Evolutionary conservation across 108 stramenopile genomes (phyloP), one percentile per base, ranked within the genome.

Genomic region (Pseudonitzschia pungens): DNA sequence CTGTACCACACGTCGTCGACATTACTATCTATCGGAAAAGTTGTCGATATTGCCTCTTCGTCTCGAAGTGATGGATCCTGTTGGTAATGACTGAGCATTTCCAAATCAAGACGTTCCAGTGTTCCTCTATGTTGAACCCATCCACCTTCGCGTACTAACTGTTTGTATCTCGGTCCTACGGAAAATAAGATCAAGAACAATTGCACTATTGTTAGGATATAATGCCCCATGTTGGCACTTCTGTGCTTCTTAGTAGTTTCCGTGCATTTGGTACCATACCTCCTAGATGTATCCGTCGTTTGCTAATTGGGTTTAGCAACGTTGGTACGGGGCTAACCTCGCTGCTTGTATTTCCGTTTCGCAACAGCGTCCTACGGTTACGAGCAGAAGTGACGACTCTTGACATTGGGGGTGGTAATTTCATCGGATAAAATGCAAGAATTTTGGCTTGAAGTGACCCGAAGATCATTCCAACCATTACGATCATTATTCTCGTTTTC

Each of bases 211-310:
- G 45, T 18, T 36, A 36, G 36, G 36, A 36, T 36, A 36, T 36
- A 5, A 6, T 2, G 36, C 2, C 36, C 36, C 4, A 36, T 36
- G 6, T 2, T 6, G 36, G 36, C 6, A 6, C 36, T 6, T 6
- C 36, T 36, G 4, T 36, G 36, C 36, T 55, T 55, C 10, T 55
- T 26, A 1, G 9, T 7, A 8, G 54, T 55, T 26, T 55, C 36
- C 6, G 6, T 55, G 21, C 1, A 11, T 55, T 21, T 4, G 1
- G 26, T 55, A 55, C 20, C 54, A 22, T 55, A 55, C 54, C 60
- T 40, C 60, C 60, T 12, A 62, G 15, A 36, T 62, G 60, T 62
- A 62, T 62, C n/a, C 60, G 32, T 62, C 60, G 60, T 36, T 62
- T 62, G 33, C 60, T 62, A 12, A 33, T 62, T 29, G 60, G 60